A percentile compares a stretch with the other conserved stretches of the same genome.
These are phyloP conservation scores for Globisporangium abappressorium DNA, from an alignment of 352 stramenopile species.

Conservation along the genomic window DNA sequence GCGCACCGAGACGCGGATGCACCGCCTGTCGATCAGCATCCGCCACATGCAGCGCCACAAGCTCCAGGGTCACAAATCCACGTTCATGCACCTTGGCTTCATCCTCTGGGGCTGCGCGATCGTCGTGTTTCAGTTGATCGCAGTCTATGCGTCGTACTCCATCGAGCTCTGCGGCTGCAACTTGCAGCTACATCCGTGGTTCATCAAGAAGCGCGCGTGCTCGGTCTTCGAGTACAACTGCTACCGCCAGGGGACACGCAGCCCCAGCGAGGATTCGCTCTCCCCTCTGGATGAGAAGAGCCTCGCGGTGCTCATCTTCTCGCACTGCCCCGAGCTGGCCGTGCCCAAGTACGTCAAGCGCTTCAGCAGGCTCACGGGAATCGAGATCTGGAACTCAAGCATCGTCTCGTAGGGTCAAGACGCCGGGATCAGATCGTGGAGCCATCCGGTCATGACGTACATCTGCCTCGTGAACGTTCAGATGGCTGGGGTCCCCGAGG, in stretches of 20 bases:
- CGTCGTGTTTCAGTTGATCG: constrained; percentile 2
- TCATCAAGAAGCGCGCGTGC: constrained; percentile 20
- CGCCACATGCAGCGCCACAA: constrained; percentile 12
- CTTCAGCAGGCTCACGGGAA: constrained; percentile 20
- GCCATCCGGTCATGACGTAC: constrained; percentile 18
- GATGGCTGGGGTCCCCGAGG: constrained; percentile 15
- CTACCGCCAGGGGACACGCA: background rate
- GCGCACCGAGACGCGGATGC: background rate
- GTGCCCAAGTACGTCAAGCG: constrained; percentile 16
- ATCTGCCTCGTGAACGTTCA: constrained; percentile 20
- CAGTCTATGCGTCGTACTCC: background rate
- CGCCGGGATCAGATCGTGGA: constrained; percentile 9
- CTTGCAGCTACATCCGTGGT: constrained; percentile 10
- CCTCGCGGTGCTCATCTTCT: constrained; percentile 21
- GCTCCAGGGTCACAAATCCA: background rate
- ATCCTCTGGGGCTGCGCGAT: constrained; percentile 13
- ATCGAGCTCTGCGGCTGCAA: constrained; percentile 12
- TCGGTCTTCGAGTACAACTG: constrained; percentile 22
- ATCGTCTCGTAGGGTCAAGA: constrained; percentile 17
- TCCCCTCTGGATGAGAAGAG: constrained; percentile 12
- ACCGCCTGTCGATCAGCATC: constrained; percentile 5
- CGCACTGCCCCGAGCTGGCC: constrained; percentile 20
- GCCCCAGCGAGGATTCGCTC: constrained; percentile 6
- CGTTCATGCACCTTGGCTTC: constrained; percentile 2
- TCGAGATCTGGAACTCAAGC: constrained; percentile 29